phyloP scores from a whole-genome alignment of 2,329 filamentous ascomycete genomes.

The Verticillium zaregamsianum region DNA sequence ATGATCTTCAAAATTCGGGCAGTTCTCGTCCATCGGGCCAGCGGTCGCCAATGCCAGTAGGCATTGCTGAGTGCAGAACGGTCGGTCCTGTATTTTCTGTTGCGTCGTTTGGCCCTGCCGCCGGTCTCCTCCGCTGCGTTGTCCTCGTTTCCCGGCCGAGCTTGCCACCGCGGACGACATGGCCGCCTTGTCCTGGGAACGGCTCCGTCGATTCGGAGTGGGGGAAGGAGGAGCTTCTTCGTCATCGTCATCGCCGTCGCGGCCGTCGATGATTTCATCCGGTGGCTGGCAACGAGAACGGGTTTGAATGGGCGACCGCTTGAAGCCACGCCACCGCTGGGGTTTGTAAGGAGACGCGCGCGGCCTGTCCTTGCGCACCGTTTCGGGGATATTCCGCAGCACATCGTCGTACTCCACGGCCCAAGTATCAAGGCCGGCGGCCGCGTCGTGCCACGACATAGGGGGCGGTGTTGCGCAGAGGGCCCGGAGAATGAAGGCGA shows the following conservation, averaged over 20 bases:
- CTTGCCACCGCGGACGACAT: conserved; percentile 2
- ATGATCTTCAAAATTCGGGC: conserved; percentile 22
- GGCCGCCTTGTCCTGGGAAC: conserved; percentile 6
- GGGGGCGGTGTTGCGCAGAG: conserved; percentile 21
- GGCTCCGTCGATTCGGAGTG: conserved; percentile 5
- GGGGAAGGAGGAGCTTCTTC: conserved; percentile 13
- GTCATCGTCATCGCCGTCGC: conserved; percentile 9
- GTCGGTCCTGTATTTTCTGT: conserved; percentile 17
- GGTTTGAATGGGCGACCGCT: conserved; percentile 23
- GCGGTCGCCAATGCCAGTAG: conserved; percentile 19
- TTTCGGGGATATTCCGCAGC: conserved; percentile 18
- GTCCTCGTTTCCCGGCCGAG: conserved; percentile 1
- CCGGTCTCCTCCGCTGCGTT: neutral
- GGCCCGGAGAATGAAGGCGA: conserved; percentile 31
- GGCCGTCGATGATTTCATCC: neutral
- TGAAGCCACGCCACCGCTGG: conserved; percentile 23
- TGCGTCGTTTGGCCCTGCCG: conserved; percentile 6
- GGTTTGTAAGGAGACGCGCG: conserved; percentile 19
- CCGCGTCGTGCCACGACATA: conserved; percentile 24
- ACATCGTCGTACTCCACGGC: conserved; percentile 27
- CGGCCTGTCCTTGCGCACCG: conserved; percentile 14
- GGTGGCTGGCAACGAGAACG: conserved; percentile 16
- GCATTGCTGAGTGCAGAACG: conserved; percentile 23
- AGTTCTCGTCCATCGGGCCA: conserved; percentile 19
- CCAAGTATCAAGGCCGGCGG: conserved; percentile 25